These are phyloP conservation scores for Naematelia aurantialba DNA, from an alignment of 768 basidiomycete genomes.

Conservation along the genomic window DNA sequence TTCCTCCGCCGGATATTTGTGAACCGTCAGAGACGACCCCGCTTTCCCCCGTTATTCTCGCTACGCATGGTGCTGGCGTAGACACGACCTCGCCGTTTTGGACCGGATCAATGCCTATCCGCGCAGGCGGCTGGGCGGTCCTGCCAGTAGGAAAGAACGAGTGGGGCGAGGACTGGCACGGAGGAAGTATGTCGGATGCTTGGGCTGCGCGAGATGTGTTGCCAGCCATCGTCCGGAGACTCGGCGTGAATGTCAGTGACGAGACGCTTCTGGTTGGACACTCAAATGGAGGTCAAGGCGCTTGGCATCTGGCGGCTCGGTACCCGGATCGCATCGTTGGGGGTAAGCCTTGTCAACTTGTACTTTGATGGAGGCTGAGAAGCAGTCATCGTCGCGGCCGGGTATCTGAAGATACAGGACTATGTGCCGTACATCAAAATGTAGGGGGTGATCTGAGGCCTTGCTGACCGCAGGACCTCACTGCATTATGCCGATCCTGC, in stretches of 20 bases:
- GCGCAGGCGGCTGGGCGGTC: slow-evolving; percentile 67
- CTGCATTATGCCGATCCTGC: slow-evolving; percentile 71
- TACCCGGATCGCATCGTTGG: slow-evolving; percentile 64
- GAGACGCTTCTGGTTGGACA: slow-evolving; percentile 65
- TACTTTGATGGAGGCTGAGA: neutral
- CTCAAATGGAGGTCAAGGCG: slow-evolving; percentile 89
- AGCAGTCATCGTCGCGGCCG: slow-evolving; percentile 71
- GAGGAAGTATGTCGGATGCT: slow-evolving; percentile 68
- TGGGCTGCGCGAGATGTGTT: slow-evolving; percentile 65
- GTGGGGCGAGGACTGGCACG: slow-evolving; percentile 95
- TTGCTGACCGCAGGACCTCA: slow-evolving; percentile 21
- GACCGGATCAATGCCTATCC: slow-evolving; percentile 61
- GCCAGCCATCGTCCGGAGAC: slow-evolving; percentile 51
- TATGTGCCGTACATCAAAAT: slow-evolving; percentile 73
- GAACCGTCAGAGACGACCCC: neutral
- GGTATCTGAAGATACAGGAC: slow-evolving; percentile 79
- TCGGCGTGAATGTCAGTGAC: slow-evolving; percentile 51
- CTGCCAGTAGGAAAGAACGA: slow-evolving; percentile 77
- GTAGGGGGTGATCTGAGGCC: slow-evolving; percentile 53
- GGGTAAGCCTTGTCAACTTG: slow-evolving; percentile 8
- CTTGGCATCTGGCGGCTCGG: slow-evolving; percentile 72
- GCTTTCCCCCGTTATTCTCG: slow-evolving; percentile 51
- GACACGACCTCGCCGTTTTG: slow-evolving; percentile 63
- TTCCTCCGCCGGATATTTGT: slow-evolving; percentile 25
- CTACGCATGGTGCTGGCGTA: slow-evolving; percentile 72